Conservation (phyloP, 495 filamentous ascomycete species). For the Aspergillus affinis region DNA sequence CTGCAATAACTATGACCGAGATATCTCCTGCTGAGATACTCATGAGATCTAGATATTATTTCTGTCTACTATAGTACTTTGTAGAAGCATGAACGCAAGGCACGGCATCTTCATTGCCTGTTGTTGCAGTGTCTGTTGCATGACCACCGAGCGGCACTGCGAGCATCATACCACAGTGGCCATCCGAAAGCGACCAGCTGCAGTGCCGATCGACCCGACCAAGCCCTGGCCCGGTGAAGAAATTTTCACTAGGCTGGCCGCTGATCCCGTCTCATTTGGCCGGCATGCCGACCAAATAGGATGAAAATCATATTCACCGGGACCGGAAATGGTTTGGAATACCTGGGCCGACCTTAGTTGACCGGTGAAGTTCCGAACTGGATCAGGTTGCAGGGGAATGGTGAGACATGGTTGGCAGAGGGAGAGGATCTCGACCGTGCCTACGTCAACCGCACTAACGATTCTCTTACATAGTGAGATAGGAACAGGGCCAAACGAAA, state of each 20-base stretch:
- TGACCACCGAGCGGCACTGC: background rate
- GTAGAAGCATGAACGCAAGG: background rate
- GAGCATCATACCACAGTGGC: background rate
- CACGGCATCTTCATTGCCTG: too few species aligned
- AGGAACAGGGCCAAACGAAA: background rate
- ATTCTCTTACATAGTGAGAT: background rate
- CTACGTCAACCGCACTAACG: background rate
- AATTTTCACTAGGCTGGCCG: background rate
- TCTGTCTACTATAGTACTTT: background rate
- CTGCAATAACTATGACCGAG: too few species aligned
- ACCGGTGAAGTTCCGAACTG: conserved; percentile 9
- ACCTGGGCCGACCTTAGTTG: conserved; percentile 1
- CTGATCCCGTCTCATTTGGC: background rate
- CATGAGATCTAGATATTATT: background rate
- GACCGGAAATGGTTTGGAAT: conserved; percentile 10
- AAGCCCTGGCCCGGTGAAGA: background rate
- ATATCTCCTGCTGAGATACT: too few species aligned
- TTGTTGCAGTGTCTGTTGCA: background rate
- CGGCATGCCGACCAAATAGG: background rate
- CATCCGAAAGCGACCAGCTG: background rate
- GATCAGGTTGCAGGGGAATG: background rate
- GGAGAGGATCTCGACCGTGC: background rate
- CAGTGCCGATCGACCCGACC: background rate
- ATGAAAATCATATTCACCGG: conserved; percentile 11
- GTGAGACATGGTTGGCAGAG: conserved; percentile 5